Base-by-base conservation (phyloP, 495 filamentous ascomycete species). In the Daldinia grandis region DNA sequence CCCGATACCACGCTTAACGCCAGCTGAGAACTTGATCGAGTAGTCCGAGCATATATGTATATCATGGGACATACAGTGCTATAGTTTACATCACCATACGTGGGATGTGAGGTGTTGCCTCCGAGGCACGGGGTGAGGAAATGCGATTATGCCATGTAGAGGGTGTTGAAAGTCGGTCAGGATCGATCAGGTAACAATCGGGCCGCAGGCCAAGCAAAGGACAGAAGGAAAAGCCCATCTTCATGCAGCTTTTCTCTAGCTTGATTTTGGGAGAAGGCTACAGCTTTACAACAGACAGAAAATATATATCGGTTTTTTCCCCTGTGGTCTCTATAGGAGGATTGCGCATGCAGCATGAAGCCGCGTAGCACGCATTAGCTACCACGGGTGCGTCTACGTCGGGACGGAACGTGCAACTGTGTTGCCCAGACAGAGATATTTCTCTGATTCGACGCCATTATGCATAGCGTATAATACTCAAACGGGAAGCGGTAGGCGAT, bases 401-500 rank as follows among this genome's bases (percentile, higher is more conserved):
- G 70, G 65, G 31, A 69, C 65, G 51, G 62, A 62, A 66, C 33
- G 58, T 69, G 62, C 27, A 56, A 51, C 30, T 19, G 19, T 61
- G 55, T 51, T 62, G 24, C 40, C 54, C 56, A 31, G 62, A 57
- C 21, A 69, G 57, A 61, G 25, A 58, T 54, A 38, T 49, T 27
- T 44, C 62, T 38, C 31, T 65, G 62, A 73, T 69, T 73, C 62
- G 70, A 65, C 24, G 31, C 47, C 24, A 37, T 38, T 24, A 59
- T 65, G 65, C 65, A 69, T 31, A 35, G 58, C 47, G 55, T 55
- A 64, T 55, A 60, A 42, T 58, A 53, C 65, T 69, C 64, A 62
- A 69, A 69, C 50, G 42, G 65, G 70, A 73, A 73, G 65, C 49
- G 65, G 55, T 69, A 69, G 65, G 70, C 61, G 70, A 66, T 66